Percentiles rank a stretch among this genome's conserved stretches.
These are phyloP conservation scores for Gillenia trifoliata DNA, from an alignment of 306 rosid genomes.

Conservation along the genomic window DNA sequence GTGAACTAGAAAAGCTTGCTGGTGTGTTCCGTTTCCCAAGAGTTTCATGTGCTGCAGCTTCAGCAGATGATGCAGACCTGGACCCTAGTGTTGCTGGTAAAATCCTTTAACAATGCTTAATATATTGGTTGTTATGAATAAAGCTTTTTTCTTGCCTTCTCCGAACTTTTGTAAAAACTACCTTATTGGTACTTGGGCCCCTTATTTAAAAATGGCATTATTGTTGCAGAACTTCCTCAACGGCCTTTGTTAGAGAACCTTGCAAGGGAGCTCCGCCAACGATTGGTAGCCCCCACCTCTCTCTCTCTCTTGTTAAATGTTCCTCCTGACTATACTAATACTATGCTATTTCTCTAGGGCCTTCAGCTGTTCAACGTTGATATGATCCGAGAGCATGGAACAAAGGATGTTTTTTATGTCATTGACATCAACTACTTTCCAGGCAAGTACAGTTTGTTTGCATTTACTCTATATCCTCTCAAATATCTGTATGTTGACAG, in stretches of 20 bases:
- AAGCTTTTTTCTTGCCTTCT: not conserved
- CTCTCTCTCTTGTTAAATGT: not conserved
- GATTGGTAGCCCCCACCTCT: conserved; percentile 44
- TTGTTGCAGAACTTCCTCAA: conserved; percentile 80
- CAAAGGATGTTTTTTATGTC: conserved; percentile 62
- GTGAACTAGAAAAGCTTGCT: conserved; percentile 56
- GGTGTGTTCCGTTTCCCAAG: conserved; percentile 76
- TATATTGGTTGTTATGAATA: not conserved
- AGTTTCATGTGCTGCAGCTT: conserved; percentile 95
- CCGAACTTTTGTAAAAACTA: not conserved
- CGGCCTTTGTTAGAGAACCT: conserved; percentile 79
- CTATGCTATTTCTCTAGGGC: conserved; percentile 44
- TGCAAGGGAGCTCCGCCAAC: conserved; percentile 69
- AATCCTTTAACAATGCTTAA: conserved; percentile 1
- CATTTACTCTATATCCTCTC: not conserved
- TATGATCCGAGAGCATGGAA: conserved; percentile 66
- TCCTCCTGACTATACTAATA: not conserved
- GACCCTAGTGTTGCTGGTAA: conserved; percentile 83
- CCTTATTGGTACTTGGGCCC: not conserved
- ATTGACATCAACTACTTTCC: conserved; percentile 95
- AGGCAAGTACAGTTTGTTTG: conserved; percentile 36
- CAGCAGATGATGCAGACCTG: conserved; percentile 90
- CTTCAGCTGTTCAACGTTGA: conserved; percentile 83
- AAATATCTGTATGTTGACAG: not conserved
- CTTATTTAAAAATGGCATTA: conserved; percentile 10